A percentile compares a stretch with the other conserved stretches of the same genome.
These are phyloP conservation scores for Trametes meyenii DNA, from an alignment of 768 basidiomycete species.

Conservation along the genomic window DNA sequence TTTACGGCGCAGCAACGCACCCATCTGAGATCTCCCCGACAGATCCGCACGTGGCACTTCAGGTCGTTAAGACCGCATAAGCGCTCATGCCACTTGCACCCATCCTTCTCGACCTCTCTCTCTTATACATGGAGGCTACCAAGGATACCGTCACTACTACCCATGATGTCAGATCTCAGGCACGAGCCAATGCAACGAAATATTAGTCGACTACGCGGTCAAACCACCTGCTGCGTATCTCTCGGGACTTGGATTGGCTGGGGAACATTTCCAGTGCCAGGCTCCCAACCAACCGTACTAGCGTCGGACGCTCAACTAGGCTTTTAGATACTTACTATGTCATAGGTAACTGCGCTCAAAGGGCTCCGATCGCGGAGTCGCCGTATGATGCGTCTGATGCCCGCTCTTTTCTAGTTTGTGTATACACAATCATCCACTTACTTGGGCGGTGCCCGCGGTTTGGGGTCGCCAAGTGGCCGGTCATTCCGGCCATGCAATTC, in stretches of 20 bases:
- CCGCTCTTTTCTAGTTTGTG: neutral
- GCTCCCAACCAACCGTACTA: too few relatives aligned
- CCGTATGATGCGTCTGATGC: slow-evolving; percentile 1
- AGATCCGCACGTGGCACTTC: neutral
- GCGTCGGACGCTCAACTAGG: too few relatives aligned
- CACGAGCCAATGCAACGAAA: too few relatives aligned
- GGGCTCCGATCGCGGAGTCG: neutral
- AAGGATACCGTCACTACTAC: neutral
- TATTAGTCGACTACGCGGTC: too few relatives aligned
- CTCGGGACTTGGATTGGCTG: too few relatives aligned
- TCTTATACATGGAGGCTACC: too few relatives aligned
- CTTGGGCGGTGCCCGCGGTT: neutral
- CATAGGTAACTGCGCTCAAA: neutral
- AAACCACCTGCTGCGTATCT: too few relatives aligned
- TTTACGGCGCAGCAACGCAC: neutral
- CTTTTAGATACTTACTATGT: too few relatives aligned
- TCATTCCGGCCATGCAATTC: neutral
- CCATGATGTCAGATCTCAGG: too few relatives aligned
- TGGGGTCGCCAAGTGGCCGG: neutral
- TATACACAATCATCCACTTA: slow-evolving; percentile 2
- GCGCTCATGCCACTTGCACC: neutral
- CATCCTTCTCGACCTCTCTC: neutral
- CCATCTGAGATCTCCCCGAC: neutral
- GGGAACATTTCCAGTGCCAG: too few relatives aligned
- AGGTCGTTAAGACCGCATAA: neutral